Conservation (phyloP, 257 asterid genomes). For the Marsdenia floribunda region DNA sequence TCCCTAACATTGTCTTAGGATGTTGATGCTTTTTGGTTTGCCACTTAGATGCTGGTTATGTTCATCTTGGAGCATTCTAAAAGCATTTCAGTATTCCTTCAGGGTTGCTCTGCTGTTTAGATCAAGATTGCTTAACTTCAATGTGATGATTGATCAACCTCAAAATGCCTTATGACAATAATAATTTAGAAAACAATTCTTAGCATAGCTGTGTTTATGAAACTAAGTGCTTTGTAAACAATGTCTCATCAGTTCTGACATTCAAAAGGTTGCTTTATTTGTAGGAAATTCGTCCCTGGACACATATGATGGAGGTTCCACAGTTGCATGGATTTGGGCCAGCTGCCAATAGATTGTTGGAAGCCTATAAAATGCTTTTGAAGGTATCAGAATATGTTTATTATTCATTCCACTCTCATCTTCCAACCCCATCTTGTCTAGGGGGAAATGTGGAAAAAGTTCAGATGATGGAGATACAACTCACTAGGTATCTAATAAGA, state of each 20-base stretch:
- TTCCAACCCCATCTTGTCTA: background rate
- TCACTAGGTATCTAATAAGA: background rate
- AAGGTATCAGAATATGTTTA: conserved; percentile 47
- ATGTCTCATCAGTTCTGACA: background rate
- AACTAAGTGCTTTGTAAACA: background rate
- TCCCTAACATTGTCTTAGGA: background rate
- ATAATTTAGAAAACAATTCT: background rate
- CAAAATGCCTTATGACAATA: background rate
- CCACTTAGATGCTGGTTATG: background rate
- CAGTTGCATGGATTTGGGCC: conserved; percentile 99
- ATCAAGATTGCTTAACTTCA: background rate
- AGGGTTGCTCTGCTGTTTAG: background rate
- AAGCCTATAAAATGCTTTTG: conserved; percentile 96
- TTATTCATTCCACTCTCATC: background rate
- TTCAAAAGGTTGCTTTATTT: conserved; percentile 17
- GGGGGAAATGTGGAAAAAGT: background rate
- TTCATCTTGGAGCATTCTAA: background rate
- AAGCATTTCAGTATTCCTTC: background rate
- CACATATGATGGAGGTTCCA: conserved; percentile 99
- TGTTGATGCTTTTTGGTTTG: background rate
- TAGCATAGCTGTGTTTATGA: background rate
- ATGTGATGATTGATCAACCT: background rate
- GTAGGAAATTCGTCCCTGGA: conserved; percentile 99
- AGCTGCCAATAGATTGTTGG: conserved; percentile 89
- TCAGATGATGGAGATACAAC: background rate